Evolutionary conservation across 805 yeast species (phyloP).

Genomic region (Pichia nakasei): DNA sequence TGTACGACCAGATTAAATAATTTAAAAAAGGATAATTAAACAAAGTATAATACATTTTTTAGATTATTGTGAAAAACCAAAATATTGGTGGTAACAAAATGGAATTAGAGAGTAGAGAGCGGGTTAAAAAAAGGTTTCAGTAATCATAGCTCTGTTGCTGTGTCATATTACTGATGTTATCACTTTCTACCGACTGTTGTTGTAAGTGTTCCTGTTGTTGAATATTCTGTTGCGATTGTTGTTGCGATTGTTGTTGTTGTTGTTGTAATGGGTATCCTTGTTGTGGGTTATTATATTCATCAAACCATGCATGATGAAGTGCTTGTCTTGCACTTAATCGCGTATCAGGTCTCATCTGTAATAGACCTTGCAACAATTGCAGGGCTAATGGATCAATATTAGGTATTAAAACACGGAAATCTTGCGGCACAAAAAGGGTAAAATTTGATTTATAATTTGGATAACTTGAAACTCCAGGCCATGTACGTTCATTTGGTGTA

Average conservation of each 20-base stretch:
- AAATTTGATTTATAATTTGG: slow-evolving; percentile 83
- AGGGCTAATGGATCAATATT: slow-evolving; percentile 62
- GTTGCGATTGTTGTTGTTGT: background rate
- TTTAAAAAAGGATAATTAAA: no score
- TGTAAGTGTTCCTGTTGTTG: slow-evolving; percentile 9
- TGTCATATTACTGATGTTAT: background rate
- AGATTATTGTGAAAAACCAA: no score
- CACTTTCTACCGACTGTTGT: background rate
- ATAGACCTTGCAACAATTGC: slow-evolving; percentile 50
- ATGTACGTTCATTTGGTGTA: slow-evolving; percentile 88
- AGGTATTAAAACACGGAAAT: slow-evolving; percentile 60
- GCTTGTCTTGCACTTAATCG: slow-evolving; percentile 55
- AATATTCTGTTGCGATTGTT: background rate
- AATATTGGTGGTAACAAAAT: no score
- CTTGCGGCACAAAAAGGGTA: slow-evolving; percentile 84
- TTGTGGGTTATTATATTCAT: slow-evolving; percentile 43
- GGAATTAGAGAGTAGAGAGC: background rate
- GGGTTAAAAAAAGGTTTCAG: background rate
- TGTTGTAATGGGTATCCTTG: slow-evolving; percentile 7
- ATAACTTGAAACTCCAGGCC: slow-evolving; percentile 93
- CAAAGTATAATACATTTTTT: no score
- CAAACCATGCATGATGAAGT: slow-evolving; percentile 72
- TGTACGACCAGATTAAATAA: no score
- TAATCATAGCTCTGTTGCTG: slow-evolving; percentile 1
- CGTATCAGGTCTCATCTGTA: slow-evolving; percentile 55